A percentile compares a stretch with the other conserved stretches of the same genome.
phyloP scores from a whole-genome alignment of 805 yeast genomes.

The Blastobotrys mokoenaii region DNA sequence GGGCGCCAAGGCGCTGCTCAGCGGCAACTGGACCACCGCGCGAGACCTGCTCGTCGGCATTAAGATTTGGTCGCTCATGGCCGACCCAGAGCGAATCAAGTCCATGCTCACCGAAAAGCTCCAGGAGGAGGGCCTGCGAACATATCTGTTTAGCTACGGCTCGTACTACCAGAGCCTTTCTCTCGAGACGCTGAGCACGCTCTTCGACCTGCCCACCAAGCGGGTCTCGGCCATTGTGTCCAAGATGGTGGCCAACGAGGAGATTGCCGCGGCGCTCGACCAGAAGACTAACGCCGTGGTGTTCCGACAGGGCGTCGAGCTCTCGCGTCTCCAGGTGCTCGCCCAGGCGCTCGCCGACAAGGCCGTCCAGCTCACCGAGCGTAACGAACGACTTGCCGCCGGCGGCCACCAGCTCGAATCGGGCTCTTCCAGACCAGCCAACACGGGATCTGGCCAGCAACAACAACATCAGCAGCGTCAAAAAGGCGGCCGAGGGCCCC shows the following conservation, averaged over 20 bases:
- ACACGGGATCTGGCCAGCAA: constrained; percentile 11
- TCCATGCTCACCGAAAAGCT: constrained; percentile 63
- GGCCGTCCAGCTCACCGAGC: constrained; percentile 67
- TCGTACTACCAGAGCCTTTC: constrained; percentile 69
- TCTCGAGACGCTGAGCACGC: constrained; percentile 49
- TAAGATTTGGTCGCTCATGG: constrained; percentile 78
- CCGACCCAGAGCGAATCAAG: constrained; percentile 58
- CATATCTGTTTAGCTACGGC: constrained; percentile 83
- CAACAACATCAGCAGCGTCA: constrained; percentile 1
- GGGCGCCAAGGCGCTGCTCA: constrained; percentile 81
- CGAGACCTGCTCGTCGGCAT: constrained; percentile 63
- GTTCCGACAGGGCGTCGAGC: constrained; percentile 69
- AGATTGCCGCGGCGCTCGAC: constrained; percentile 66
- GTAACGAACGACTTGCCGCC: constrained; percentile 75
- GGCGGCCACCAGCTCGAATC: constrained; percentile 51
- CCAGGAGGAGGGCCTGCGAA: constrained; percentile 84
- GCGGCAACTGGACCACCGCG: constrained; percentile 83
- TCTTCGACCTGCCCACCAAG: constrained; percentile 54
- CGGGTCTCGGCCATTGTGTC: constrained; percentile 57
- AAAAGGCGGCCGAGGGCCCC: background rate
- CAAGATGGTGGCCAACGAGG: constrained; percentile 70
- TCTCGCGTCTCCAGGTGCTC: constrained; percentile 78
- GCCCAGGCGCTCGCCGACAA: constrained; percentile 79
- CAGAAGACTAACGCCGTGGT: constrained; percentile 54
- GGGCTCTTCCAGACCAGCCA: background rate